Evolutionary conservation across 2,329 filamentous ascomycete genomes (phyloP).

Genomic region (Graphilbum sp.): DNA sequence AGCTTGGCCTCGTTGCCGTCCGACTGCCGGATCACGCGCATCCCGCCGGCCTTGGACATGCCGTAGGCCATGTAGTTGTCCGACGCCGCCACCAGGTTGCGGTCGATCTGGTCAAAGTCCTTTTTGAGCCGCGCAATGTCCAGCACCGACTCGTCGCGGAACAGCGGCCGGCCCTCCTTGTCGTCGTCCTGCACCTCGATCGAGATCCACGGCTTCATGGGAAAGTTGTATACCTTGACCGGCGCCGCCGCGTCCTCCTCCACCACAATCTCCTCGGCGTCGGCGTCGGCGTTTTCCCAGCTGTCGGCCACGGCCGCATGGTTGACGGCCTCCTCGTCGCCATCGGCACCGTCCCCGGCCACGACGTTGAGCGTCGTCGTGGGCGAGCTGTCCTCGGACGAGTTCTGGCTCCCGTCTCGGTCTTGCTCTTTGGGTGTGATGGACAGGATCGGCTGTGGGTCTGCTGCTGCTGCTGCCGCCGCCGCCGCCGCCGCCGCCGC

Average conservation of each 20-base stretch:
- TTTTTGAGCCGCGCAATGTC: slow-evolving; percentile 93
- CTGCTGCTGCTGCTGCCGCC: neutral
- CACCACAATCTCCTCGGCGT: slow-evolving; percentile 44
- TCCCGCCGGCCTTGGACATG: slow-evolving; percentile 80
- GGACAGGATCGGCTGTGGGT: too few species aligned
- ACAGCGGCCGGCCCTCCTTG: slow-evolving; percentile 38
- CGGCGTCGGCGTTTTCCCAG: slow-evolving; percentile 73
- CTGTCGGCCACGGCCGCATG: slow-evolving; percentile 58
- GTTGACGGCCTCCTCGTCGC: slow-evolving; percentile 32
- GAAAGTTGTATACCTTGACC: slow-evolving; percentile 84
- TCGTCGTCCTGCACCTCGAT: slow-evolving; percentile 54
- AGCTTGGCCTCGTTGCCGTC: slow-evolving; percentile 84
- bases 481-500: too few species aligned
- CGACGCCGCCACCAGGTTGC: slow-evolving; percentile 78
- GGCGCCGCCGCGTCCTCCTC: slow-evolving; percentile 48
- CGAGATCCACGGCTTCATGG: slow-evolving; percentile 89
- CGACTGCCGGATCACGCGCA: slow-evolving; percentile 87
- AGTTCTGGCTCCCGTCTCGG: neutral
- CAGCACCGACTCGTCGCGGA: slow-evolving; percentile 70
- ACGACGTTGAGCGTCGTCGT: neutral
- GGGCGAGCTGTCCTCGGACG: neutral
- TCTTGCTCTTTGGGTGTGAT: neutral
- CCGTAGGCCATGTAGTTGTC: slow-evolving; percentile 88
- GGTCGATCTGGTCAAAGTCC: slow-evolving; percentile 93
- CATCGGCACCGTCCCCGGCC: slow-evolving; percentile 15